Percentiles rank a stretch among this genome's conserved stretches.
Conservation (phyloP, 176 grass and related monocot genomes). For the Melocanna baccifera region DNA sequence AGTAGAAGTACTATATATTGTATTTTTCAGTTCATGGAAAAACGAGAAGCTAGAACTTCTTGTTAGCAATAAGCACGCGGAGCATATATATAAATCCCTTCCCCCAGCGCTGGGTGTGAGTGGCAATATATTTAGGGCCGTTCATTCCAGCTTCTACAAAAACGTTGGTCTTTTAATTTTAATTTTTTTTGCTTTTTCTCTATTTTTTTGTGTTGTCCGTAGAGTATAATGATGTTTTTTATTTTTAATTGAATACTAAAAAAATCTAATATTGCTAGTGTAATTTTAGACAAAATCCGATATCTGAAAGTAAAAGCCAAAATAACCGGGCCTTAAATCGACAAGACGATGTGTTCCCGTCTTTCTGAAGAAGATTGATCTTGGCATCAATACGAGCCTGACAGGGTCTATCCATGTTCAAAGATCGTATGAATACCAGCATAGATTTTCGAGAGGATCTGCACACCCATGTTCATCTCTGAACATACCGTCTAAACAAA, state of each 20-base stretch:
- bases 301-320: too few species aligned
- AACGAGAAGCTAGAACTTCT: constrained; percentile 1
- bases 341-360: constrained; percentile 25
- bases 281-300: too few species aligned
- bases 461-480: neutral
- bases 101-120: neutral
- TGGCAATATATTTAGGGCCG: neutral
- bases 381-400: neutral
- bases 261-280: too few species aligned
- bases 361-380: neutral
- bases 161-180: too few species aligned
- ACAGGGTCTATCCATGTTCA: constrained; percentile 16
- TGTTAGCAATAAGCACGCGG: constrained; percentile 25
- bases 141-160: too few species aligned
- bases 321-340: too few species aligned
- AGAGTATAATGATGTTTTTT: too few species aligned
- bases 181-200: too few species aligned
- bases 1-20: neutral
- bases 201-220: too few species aligned
- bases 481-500: neutral
- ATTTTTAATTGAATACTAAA: too few species aligned
- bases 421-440: neutral
- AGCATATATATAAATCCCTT: neutral
- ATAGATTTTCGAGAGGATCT: neutral
- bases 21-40: neutral